Base-by-base conservation (phyloP, 768 basidiomycete genomes). In the Lactarius vividus region DNA sequence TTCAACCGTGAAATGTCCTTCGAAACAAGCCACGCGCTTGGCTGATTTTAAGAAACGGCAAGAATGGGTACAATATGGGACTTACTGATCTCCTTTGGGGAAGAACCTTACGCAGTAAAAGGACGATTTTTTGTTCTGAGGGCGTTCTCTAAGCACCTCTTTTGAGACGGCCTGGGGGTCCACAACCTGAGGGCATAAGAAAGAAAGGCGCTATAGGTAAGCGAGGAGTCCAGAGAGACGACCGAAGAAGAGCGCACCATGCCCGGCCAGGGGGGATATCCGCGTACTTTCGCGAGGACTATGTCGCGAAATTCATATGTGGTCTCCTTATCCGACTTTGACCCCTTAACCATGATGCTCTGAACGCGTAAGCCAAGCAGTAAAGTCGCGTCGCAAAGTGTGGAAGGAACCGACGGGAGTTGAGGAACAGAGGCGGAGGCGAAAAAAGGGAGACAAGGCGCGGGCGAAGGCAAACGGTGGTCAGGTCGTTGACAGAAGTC, bases 231-330 rank as follows among this genome's bases (percentile, higher is more conserved):
- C 3, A 18, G 23, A 60, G 69, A 66, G 71, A 65, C 57, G 23
- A 69, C 69, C 57, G 70, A 52, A 67, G 70, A 73, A 73, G 68
- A 65, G 84, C 92, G 78, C 74, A 96, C 96, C 81, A 92, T 90
- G 75, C 87, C 93, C 62, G 95, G 97, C 97, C 97, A 99, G 4
- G 91, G 83, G 2, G 97, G 94, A 79, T 82, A 98, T 11, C 96
- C 97, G 79, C 92, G 92, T 75, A 99, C 79, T 81, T 96, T 96
- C 29, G 85, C 94, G 67, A 98, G 85, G 44, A 98, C 94, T 71
- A 94, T 81, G 73, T 98, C 95, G 77, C 90, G 88, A 62, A 83
- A 74, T 28, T 83, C 82, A 75, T 91, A 96, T 55, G 80, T 79
- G 15, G 80, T 74, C 59, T 72, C 72, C 57, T 69, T 72, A 67